A percentile compares a stretch with the other conserved stretches of the same genome.
phyloP scores from a whole-genome alignment of 371 early-diverging fungal species.

The Zychaea mexicana region DNA sequence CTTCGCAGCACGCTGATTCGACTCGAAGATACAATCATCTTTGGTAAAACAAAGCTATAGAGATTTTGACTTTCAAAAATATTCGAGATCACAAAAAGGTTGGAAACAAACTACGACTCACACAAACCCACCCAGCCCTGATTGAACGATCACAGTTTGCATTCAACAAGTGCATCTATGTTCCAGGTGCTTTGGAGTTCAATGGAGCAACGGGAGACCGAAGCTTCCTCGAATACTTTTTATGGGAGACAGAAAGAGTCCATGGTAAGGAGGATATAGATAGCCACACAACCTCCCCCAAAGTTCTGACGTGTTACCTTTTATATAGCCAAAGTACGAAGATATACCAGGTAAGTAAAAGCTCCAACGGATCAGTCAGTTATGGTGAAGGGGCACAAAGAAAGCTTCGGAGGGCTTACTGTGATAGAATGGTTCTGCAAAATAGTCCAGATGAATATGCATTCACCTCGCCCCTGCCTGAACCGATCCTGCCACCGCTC shows the following conservation, averaged over 20 bases:
- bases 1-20: slow-evolving; percentile 79
- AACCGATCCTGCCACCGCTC: slow-evolving; percentile 84
- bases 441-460: slow-evolving; percentile 94
- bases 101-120: neutral
- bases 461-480: slow-evolving; percentile 82
- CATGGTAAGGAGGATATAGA: slow-evolving; percentile 65
- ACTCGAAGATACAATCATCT: slow-evolving; percentile 95
- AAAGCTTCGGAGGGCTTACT: too few relatives aligned
- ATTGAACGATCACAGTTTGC: slow-evolving; percentile 94
- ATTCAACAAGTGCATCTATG: slow-evolving; percentile 78
- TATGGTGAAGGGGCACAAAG: neutral
- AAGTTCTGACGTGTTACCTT: neutral
- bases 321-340: slow-evolving; percentile 79
- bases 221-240: slow-evolving; percentile 89
- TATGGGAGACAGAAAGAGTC: slow-evolving; percentile 89
- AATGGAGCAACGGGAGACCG: slow-evolving; percentile 56
- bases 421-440: too few relatives aligned
- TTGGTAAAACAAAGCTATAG: slow-evolving; percentile 65
- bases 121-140: slow-evolving; percentile 55
- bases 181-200: slow-evolving; percentile 66
- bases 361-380: too few relatives aligned
- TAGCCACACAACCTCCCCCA: neutral
- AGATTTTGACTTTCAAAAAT: too few relatives aligned
- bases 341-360: slow-evolving; percentile 66
- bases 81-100: too few relatives aligned